These are phyloP conservation scores for Rosa multiflora DNA, from an alignment of 306 rosid species.

Conservation along the genomic window DNA sequence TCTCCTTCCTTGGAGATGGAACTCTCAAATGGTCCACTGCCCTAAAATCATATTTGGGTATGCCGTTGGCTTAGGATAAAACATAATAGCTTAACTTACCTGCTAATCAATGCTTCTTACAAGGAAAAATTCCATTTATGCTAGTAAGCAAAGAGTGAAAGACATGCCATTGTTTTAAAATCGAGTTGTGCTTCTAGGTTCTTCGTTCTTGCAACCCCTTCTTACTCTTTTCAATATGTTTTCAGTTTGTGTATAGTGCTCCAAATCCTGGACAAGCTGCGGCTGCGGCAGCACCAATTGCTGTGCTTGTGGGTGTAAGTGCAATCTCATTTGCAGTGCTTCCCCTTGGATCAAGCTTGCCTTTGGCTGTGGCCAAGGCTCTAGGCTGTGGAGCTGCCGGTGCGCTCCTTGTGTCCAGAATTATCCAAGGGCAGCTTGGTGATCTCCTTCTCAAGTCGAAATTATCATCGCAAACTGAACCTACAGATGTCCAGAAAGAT, in stretches of 20 bases:
- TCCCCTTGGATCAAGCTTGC: conserved; percentile 65
- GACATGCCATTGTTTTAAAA: not conserved
- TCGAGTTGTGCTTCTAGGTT: not conserved
- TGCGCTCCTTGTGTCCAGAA: conserved; percentile 63
- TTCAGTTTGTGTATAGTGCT: conserved; percentile 93
- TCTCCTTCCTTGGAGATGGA: conserved; percentile 22
- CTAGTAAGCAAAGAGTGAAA: not conserved
- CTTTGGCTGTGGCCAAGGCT: conserved; percentile 62
- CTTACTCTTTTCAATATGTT: conserved; percentile 5
- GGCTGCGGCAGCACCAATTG: conserved; percentile 92
- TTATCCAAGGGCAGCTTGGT: conserved; percentile 81
- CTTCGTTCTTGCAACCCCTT: not conserved
- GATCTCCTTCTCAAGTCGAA: conserved; percentile 65
- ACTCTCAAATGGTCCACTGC: conserved; percentile 1
- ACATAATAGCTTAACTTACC: not conserved
- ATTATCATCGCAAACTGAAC: conserved; percentile 36
- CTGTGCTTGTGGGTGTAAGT: conserved; percentile 71
- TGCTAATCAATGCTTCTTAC: not conserved
- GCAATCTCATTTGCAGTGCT: conserved; percentile 75
- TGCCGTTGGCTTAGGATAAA: conserved; percentile 9
- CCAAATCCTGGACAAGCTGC: conserved; percentile 96
- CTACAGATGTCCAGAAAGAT: conserved; percentile 46
- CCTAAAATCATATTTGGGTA: conserved; percentile 7
- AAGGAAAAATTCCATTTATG: not conserved
- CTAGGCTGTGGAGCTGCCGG: conserved; percentile 67